phyloP scores from a whole-genome alignment of 1,139 yeast genomes.

The Pichia norvegensis region DNA sequence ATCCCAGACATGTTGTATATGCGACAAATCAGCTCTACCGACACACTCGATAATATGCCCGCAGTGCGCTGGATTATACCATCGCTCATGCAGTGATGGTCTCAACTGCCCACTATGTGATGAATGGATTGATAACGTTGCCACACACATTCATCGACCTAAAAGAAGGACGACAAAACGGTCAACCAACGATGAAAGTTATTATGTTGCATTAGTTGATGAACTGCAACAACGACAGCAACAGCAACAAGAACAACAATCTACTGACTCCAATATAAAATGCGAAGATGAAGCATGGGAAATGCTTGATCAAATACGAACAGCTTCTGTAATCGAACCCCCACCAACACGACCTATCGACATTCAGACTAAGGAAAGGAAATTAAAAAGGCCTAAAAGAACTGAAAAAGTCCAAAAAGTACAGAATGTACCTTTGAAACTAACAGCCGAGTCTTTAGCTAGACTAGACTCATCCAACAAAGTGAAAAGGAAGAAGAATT shows the following conservation, averaged over 20 bases:
- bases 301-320: slow-evolving; percentile 7
- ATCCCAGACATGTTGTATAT: slow-evolving; percentile 15
- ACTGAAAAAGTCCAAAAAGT: not conserved
- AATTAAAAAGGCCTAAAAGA: slow-evolving; percentile 10
- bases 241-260: too few species aligned
- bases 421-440: not conserved
- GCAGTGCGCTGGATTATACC: slow-evolving; percentile 17
- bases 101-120: slow-evolving; percentile 17
- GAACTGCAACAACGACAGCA: slow-evolving; percentile 11
- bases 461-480: slow-evolving; percentile 11
- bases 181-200: slow-evolving; percentile 17
- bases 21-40: slow-evolving; percentile 12
- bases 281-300: slow-evolving; percentile 13
- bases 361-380: not conserved
- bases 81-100: slow-evolving; percentile 17
- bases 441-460: slow-evolving; percentile 21
- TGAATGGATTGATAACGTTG: slow-evolving; percentile 11
- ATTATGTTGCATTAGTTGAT: slow-evolving; percentile 23
- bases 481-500: not conserved
- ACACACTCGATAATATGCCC: slow-evolving; percentile 15
- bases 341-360: not conserved
- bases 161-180: not conserved
- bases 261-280: too few species aligned
- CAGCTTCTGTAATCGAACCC: not conserved
- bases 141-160: not conserved